Evolutionary conservation across 495 filamentous ascomycete genomes (phyloP).

Genomic region (Articulospora tetracladia): DNA sequence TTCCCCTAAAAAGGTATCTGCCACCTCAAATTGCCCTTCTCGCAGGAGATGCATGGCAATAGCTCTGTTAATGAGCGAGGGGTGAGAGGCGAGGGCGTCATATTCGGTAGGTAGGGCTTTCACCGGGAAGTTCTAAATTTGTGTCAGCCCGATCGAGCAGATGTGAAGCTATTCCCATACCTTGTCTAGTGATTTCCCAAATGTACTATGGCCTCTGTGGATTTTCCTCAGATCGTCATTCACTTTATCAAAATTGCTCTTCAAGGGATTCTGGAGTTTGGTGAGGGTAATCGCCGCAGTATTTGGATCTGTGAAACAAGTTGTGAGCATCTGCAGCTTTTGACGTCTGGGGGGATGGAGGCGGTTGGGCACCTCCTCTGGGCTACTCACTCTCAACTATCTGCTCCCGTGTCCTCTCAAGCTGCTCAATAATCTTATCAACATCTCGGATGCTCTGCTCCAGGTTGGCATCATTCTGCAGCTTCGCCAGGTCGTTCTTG

Average conservation of each 20-base stretch:
- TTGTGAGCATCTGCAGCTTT: slow-evolving; percentile 5
- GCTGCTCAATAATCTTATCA: slow-evolving; percentile 71
- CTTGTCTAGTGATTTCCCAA: slow-evolving; percentile 79
- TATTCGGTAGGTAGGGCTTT: slow-evolving; percentile 75
- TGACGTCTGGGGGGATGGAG: not conserved
- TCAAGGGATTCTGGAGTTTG: slow-evolving; percentile 80
- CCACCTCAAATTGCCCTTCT: slow-evolving; percentile 89
- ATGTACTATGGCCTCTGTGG: slow-evolving; percentile 71
- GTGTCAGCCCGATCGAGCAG: slow-evolving; percentile 2
- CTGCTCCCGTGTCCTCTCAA: slow-evolving; percentile 65
- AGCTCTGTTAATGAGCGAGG: slow-evolving; percentile 78
- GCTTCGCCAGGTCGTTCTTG: slow-evolving; percentile 65
- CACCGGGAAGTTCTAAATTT: slow-evolving; percentile 65
- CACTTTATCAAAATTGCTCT: slow-evolving; percentile 70
- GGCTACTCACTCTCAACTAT: slow-evolving; percentile 57
- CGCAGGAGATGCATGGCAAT: slow-evolving; percentile 95
- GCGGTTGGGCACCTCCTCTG: not conserved
- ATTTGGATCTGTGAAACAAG: slow-evolving; percentile 55
- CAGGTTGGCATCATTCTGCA: slow-evolving; percentile 67
- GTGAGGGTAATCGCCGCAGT: slow-evolving; percentile 67
- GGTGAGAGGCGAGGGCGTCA: slow-evolving; percentile 74
- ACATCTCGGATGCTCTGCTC: slow-evolving; percentile 70
- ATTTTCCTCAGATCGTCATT: slow-evolving; percentile 77
- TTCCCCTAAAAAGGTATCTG: slow-evolving; percentile 53
- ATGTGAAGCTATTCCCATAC: slow-evolving; percentile 37